Percentiles rank a stretch among this genome's conserved stretches.
These are phyloP conservation scores for Cordyceps fumosorosea DNA, from an alignment of 2,329 filamentous ascomycete genomes.

Conservation along the genomic window DNA sequence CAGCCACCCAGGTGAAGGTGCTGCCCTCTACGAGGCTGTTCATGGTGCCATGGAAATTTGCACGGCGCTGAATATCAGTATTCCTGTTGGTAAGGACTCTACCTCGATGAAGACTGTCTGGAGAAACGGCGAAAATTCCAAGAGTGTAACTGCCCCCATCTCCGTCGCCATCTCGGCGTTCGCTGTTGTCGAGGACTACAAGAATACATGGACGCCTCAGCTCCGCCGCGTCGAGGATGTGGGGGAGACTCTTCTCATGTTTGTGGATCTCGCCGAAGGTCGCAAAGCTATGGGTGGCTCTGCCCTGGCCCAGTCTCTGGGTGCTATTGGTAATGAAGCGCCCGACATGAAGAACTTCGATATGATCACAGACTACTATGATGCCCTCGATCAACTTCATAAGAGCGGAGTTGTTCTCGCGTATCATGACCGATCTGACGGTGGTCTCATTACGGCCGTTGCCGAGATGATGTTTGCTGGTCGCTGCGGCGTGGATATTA, in stretches of 20 bases:
- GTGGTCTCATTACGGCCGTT: slow-evolving; percentile 82
- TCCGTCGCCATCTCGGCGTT: slow-evolving; percentile 91
- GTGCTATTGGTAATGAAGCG: slow-evolving; percentile 74
- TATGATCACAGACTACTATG: slow-evolving; percentile 82
- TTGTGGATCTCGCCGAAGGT: slow-evolving; percentile 80
- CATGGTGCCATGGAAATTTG: slow-evolving; percentile 89
- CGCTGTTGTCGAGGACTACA: slow-evolving; percentile 71
- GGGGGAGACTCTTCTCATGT: slow-evolving; percentile 81
- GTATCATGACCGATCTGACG: slow-evolving; percentile 92
- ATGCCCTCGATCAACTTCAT: slow-evolving; percentile 66
- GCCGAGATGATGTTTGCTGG: slow-evolving; percentile 99
- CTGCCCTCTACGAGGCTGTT: slow-evolving; percentile 87
- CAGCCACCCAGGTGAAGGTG: slow-evolving; percentile 85
- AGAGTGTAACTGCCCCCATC: slow-evolving; percentile 86
- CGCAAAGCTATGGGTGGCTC: slow-evolving; percentile 82
- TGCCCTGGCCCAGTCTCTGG: slow-evolving; percentile 82
- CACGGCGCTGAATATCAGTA: slow-evolving; percentile 81
- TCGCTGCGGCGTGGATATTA: slow-evolving; percentile 78
- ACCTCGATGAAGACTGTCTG: slow-evolving; percentile 99
- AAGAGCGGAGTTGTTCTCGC: slow-evolving; percentile 65
- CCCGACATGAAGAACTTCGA: slow-evolving; percentile 82
- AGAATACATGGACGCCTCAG: slow-evolving; percentile 89
- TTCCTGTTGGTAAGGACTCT: slow-evolving; percentile 96
- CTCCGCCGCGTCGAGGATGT: slow-evolving; percentile 78
- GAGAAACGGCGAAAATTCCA: slow-evolving; percentile 64